Base-by-base conservation (phyloP, 2,329 filamentous ascomycete genomes). In the Fusarium tjaetaba region DNA sequence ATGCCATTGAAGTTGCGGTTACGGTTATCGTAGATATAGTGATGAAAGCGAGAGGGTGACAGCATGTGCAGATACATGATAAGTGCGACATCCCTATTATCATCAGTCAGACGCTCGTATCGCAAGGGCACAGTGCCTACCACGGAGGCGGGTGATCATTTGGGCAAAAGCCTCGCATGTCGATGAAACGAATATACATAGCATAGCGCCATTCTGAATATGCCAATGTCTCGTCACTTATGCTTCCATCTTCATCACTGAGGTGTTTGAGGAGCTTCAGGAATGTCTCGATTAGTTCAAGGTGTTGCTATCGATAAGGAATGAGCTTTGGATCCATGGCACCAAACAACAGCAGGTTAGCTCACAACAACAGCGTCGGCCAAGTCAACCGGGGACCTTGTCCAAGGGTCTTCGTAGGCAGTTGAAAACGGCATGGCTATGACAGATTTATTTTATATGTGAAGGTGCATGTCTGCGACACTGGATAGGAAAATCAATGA, bases 151-250 rank as follows among this genome's bases (percentile, higher is more conserved):
- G 30, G 38, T 49, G 34, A 1, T 67, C 64, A 1, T 42, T 43
- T 4, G 64, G 61, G 11, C 24, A 59, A 28, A 66, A 51, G 2
- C 64, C 61, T 39, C 43, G 24, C 2, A 15, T 0, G 3, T 66
- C 61, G 13, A 66, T 65, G n/a, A 67, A 39, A 5, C 20, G 61
- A 28, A 48, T 15, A 20, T 67, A 67, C 22, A 59, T 36, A 1
- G 30, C 28, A n/a, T 66, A 67, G 11, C 64, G 51, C 61, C 64
- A 67, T 59, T 66, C 64, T 4, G 43, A 67, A 32, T 66, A 67
- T 22, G 43, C 61, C 16, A 66, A 22, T 2, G 64, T 59, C 11
- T 67, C 43, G 2, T 67, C 51, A 7, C 38, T 67, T 6, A 51
- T 59, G 0, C 1, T 20, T 0, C 61, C 43, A 3, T 58, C 2